Percentiles rank a stretch among this genome's conserved stretches.
Evolutionary conservation across 2,329 filamentous ascomycete genomes (phyloP).

Genomic region (Microdochium bolleyi): DNA sequence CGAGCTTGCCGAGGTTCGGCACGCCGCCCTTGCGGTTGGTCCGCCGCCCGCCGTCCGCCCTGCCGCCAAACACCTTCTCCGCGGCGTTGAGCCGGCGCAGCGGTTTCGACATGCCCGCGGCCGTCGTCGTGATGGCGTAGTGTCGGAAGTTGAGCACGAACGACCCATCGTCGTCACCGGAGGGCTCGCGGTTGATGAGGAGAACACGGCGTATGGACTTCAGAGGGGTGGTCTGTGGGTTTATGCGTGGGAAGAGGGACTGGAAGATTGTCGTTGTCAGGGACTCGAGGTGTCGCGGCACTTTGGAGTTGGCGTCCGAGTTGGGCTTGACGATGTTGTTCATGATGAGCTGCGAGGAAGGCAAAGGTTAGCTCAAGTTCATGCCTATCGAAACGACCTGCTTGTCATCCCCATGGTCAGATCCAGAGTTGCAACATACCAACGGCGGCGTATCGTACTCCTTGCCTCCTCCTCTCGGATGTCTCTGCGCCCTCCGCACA

Average conservation of each 20-base stretch:
- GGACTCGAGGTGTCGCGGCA: constrained; percentile 91
- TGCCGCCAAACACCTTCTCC: constrained; percentile 62
- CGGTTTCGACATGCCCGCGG: constrained; percentile 75
- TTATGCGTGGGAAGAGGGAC: constrained; percentile 91
- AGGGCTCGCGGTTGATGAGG: constrained; percentile 73
- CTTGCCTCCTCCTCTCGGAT: constrained; percentile 73
- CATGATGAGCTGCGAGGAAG: constrained; percentile 70
- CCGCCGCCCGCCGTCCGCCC: constrained; percentile 10
- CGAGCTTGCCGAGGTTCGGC: constrained; percentile 82
- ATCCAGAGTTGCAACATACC: constrained; percentile 33
- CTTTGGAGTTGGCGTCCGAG: constrained; percentile 52
- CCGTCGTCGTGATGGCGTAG: constrained; percentile 89
- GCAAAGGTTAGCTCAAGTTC: constrained; percentile 15
- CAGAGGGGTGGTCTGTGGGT: constrained; percentile 81
- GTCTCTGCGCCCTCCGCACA: constrained; percentile 73
- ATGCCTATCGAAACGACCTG: constrained; percentile 1
- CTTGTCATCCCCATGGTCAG: not conserved
- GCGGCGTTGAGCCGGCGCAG: constrained; percentile 79
- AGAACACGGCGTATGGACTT: constrained; percentile 89
- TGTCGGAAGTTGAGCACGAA: constrained; percentile 86
- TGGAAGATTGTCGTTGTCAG: constrained; percentile 93
- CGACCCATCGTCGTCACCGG: constrained; percentile 48
- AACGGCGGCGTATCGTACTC: constrained; percentile 81
- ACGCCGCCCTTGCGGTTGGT: constrained; percentile 61
- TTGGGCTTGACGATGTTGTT: constrained; percentile 80